Conservation (phyloP, 1,139 yeast genomes). For the Petasospora fabianii region DNA sequence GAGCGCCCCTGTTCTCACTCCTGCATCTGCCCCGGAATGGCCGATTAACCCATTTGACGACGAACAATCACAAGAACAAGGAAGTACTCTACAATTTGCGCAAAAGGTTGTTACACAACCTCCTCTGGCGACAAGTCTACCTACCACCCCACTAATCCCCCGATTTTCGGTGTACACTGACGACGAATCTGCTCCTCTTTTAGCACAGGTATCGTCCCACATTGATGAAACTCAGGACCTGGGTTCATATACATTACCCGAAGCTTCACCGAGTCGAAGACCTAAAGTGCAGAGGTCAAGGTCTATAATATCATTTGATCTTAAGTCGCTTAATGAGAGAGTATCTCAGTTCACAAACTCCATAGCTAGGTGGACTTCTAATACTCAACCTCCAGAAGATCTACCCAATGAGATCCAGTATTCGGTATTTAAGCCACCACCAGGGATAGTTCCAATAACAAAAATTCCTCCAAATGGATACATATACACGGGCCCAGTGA, state of each 20-base stretch:
- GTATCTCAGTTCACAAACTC: slow-evolving; percentile 25
- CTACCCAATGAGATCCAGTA: slow-evolving; percentile 40
- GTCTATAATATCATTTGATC: slow-evolving; percentile 22
- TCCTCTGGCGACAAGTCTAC: background rate
- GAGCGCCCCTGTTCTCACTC: too few species aligned
- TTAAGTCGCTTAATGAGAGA: slow-evolving; percentile 19
- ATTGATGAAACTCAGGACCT: background rate
- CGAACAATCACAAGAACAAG: background rate
- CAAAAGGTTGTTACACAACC: background rate
- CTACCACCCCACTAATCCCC: background rate
- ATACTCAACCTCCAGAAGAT: slow-evolving; percentile 15
- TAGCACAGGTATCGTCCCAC: background rate
- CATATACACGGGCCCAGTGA: slow-evolving; percentile 30
- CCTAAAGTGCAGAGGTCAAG: slow-evolving; percentile 13
- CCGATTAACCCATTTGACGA: background rate
- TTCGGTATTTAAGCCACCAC: slow-evolving; percentile 47
- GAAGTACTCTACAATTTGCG: background rate
- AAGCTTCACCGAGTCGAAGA: background rate
- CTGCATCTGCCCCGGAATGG: background rate
- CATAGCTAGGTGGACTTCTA: slow-evolving; percentile 20
- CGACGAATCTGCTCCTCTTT: background rate
- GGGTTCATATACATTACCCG: background rate
- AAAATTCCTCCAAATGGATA: slow-evolving; percentile 32
- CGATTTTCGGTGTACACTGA: background rate
- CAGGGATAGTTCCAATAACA: slow-evolving; percentile 28